These are phyloP conservation scores for Penicillium sp. DNA, from an alignment of 2,329 filamentous ascomycete species.

Conservation along the genomic window DNA sequence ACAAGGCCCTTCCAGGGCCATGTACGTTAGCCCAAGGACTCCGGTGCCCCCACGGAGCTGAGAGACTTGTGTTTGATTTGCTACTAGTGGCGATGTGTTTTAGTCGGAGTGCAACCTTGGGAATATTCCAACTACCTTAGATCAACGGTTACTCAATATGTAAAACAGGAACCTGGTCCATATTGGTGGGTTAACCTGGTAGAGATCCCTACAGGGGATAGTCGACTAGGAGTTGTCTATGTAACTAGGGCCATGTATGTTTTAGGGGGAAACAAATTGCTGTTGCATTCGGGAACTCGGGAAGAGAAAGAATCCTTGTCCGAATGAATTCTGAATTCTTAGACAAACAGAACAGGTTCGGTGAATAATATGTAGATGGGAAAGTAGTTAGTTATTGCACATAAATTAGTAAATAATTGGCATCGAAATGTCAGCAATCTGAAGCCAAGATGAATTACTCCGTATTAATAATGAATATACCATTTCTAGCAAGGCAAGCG, in stretches of 20 bases:
- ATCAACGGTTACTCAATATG: constrained; percentile 8
- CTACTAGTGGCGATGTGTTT: constrained; percentile 3
- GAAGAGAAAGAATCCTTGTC: neutral
- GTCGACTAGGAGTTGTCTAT: neutral
- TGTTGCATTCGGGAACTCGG: constrained; percentile 7
- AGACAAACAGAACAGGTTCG: neutral
- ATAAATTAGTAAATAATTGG: neutral
- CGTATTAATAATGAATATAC: neutral
- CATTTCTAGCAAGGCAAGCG: neutral
- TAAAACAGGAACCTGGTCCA: neutral
- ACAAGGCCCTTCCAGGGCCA: neutral
- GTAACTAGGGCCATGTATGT: neutral
- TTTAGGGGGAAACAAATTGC: neutral
- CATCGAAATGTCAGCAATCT: neutral
- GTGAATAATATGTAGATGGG: neutral
- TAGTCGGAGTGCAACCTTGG: constrained; percentile 4
- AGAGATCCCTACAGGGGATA: constrained; percentile 1
- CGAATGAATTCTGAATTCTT: neutral
- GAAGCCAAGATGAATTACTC: neutral
- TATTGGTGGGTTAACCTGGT: neutral
- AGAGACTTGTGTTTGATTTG: neutral
- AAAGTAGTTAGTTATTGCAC: neutral
- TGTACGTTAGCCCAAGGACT: neutral
- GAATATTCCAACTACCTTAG: neutral
- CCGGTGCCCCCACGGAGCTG: neutral